Conservation (phyloP, 1,284 basidiomycete genomes). For the Sphagnurus paluster region DNA sequence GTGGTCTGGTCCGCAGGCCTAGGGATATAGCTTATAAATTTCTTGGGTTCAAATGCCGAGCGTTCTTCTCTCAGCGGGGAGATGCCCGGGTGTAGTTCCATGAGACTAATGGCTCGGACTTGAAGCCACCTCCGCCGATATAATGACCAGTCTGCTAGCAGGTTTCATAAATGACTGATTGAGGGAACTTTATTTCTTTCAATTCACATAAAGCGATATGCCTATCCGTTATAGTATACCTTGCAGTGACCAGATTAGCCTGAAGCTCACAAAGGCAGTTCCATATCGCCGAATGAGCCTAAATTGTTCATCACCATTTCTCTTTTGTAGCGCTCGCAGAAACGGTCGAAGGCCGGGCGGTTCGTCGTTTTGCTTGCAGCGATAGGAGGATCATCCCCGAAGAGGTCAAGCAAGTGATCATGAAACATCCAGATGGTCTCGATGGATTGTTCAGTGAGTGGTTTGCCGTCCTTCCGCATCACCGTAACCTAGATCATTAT, state of each 20-base stretch:
- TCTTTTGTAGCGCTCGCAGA: constrained; percentile 21
- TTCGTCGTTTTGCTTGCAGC: constrained; percentile 12
- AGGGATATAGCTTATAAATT: no score
- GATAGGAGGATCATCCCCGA: constrained; percentile 17
- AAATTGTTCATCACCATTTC: constrained; percentile 3
- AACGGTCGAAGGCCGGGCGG: constrained; percentile 17
- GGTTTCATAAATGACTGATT: no score
- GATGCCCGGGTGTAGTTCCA: no score
- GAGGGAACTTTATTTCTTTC: no score
- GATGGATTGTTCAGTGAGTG: constrained; percentile 22
- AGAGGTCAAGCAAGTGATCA: constrained; percentile 23
- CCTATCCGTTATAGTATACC: no score
- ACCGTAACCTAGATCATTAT: constrained; percentile 22
- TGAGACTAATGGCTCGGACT: no score
- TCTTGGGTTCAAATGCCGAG: no score
- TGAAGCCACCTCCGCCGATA: no score
- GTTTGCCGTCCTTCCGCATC: constrained; percentile 25
- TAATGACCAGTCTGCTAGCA: no score
- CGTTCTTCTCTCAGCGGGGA: no score
- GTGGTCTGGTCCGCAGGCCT: no score
- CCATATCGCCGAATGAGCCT: not conserved
- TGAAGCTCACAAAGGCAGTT: constrained; percentile 7
- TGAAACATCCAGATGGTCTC: constrained; percentile 30
- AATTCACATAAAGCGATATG: no score
- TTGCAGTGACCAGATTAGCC: not conserved